Conservation (phyloP, 2,329 filamentous ascomycete genomes). For the Colletotrichum tamarilloi region DNA sequence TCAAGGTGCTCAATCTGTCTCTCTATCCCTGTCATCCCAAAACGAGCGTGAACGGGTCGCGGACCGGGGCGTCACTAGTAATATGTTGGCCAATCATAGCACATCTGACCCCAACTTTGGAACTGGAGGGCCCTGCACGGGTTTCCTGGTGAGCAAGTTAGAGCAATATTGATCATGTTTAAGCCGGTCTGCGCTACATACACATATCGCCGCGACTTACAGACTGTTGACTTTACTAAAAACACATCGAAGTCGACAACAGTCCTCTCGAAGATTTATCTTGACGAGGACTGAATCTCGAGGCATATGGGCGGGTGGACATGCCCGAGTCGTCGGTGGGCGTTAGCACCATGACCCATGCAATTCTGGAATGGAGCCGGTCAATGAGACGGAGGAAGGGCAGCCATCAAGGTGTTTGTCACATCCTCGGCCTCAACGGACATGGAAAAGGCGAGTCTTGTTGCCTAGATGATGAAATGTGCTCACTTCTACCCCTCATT, state of each 20-base stretch:
- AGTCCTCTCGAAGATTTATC: not conserved
- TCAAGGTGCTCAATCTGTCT: conserved; percentile 29
- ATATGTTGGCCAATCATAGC: conserved; percentile 43
- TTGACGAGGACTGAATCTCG: not conserved
- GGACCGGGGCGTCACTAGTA: conserved; percentile 14
- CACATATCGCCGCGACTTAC: not conserved
- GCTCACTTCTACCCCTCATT: conserved; percentile 28
- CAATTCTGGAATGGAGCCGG: not conserved
- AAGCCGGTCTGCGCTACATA: not conserved
- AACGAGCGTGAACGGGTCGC: conserved; percentile 29
- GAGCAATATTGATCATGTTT: conserved; percentile 43
- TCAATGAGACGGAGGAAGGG: not conserved
- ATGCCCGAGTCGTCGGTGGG: not conserved
- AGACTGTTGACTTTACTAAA: not conserved
- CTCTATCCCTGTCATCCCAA: conserved; percentile 26
- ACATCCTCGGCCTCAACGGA: conserved; percentile 27
- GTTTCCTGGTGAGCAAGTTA: conserved; percentile 49
- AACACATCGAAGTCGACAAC: no score
- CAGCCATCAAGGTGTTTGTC: conserved; percentile 31
- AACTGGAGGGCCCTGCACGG: conserved; percentile 7
- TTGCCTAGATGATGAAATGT: conserved; percentile 27
- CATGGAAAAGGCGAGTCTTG: not conserved
- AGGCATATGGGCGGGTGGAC: not conserved
- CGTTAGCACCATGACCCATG: not conserved
- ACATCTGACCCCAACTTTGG: conserved; percentile 39